phyloP scores from a whole-genome alignment of 2,329 filamentous ascomycete species.

The Monilinia vaccinii-corymbosi region DNA sequence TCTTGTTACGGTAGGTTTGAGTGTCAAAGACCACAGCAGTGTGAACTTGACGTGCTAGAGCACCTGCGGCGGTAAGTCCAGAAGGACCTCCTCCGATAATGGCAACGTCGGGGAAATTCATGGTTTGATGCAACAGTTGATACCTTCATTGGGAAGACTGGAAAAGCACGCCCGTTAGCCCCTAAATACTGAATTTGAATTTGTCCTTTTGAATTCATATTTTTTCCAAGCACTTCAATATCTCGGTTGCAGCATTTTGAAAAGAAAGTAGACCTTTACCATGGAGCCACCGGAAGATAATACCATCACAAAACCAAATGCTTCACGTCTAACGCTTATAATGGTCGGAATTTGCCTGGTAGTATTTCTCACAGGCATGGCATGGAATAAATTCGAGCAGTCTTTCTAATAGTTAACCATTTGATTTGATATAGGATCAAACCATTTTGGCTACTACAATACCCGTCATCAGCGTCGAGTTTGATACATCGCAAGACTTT shows the following conservation, averaged over 20 bases:
- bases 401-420: neutral
- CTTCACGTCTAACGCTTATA: neutral
- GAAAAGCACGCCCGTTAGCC: neutral
- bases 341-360: neutral
- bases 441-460: slow-evolving; percentile 4
- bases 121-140: neutral
- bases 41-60: slow-evolving; percentile 32
- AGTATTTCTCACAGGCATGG: slow-evolving; percentile 2
- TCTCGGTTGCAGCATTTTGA: neutral
- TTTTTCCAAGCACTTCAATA: neutral
- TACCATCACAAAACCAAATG: neutral
- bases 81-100: slow-evolving; percentile 37
- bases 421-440: neutral
- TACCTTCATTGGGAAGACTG: neutral
- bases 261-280: neutral
- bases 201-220: neutral
- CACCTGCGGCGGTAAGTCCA: slow-evolving; percentile 34
- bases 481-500: neutral
- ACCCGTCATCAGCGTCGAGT: slow-evolving; percentile 3
- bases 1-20: slow-evolving; percentile 34
- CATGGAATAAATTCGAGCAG: neutral
- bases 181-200: no score
- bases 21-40: slow-evolving; percentile 38
- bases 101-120: slow-evolving; percentile 24
- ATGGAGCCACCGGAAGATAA: neutral